Evolutionary conservation across 768 basidiomycete genomes (phyloP), one percentile per base, ranked within the genome.

Genomic region (Mycena polygramma): DNA sequence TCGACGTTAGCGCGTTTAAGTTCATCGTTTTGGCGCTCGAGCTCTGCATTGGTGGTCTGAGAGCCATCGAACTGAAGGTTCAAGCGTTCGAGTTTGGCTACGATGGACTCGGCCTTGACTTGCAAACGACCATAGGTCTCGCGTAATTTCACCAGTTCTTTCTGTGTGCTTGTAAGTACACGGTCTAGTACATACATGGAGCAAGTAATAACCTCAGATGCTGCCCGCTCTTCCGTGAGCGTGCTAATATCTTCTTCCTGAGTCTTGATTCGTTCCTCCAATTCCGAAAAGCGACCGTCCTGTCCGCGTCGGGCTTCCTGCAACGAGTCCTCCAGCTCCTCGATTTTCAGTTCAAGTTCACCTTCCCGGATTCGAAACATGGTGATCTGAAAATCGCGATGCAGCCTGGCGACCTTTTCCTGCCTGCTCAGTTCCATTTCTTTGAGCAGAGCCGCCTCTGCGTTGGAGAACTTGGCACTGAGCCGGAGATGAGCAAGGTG

Each of bases 341-440:
- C 82, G 11, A 92, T 77, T 69, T 83, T 85, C 49, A 79, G 76
- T 74, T 92, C 89, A 54, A 92, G 79, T 72, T 90, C 90, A 17
- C 82, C 81, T 73, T 93, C 92, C 58, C 84, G 83, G 22, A 84
- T 84, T 77, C 91, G 90, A 74, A 92, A 94, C 79, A 89, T 85
- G n/a, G 85, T 87, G 60, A 94, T 86, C 76, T 87, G 87, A 75
- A 83, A 88, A 68, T 95, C 93, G 65, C 92, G 82, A 75, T 91
- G 90, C 45, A 92, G 72, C 53, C 87, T 79, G 59, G 87, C 83
- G 41, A 92, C 74, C 62, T 88, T 89, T 81, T 93, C 92, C 70
- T 79, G 79, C 71, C 92, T 82, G 54, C 84, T 78, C 19, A 80
- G 77, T 53, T 90, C 88, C 79, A 86, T 87, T 77, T 89, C 87